These are phyloP conservation scores for Elsinoe batatas DNA, from an alignment of 2,329 filamentous ascomycete species.

Conservation along the genomic window DNA sequence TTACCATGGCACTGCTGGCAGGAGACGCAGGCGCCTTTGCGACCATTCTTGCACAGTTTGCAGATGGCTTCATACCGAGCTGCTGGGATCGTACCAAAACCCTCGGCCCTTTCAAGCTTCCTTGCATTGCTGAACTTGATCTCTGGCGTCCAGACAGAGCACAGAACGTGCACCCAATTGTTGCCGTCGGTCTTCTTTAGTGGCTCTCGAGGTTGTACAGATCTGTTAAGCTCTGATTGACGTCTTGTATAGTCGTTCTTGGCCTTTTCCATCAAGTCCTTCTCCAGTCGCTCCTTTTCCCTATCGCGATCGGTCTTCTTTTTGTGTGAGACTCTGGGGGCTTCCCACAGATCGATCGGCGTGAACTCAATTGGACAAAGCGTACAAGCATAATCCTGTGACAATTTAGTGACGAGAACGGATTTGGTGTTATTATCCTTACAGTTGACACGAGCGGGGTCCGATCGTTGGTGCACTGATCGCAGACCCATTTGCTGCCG, in stretches of 20 bases:
- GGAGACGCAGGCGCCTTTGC: slow-evolving; percentile 63
- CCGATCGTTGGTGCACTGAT: slow-evolving; percentile 91
- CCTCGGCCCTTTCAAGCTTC: slow-evolving; percentile 76
- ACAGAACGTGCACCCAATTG: slow-evolving; percentile 96
- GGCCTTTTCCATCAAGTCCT: slow-evolving; percentile 68
- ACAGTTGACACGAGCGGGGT: slow-evolving; percentile 86
- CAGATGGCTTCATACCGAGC: slow-evolving; percentile 67
- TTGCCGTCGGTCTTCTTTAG: slow-evolving; percentile 91
- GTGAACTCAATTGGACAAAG: slow-evolving; percentile 77
- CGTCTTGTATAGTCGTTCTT: slow-evolving; percentile 73
- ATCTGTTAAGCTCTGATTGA: slow-evolving; percentile 76
- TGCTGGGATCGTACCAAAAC: slow-evolving; percentile 71
- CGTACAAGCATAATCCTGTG: slow-evolving; percentile 78
- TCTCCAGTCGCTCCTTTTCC: slow-evolving; percentile 78
- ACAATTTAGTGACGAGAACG: slow-evolving; percentile 18
- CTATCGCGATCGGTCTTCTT: slow-evolving; percentile 91
- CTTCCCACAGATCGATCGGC: slow-evolving; percentile 73
- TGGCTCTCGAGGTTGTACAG: slow-evolving; percentile 74
- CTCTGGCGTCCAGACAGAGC: slow-evolving; percentile 84
- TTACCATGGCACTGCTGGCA: slow-evolving; percentile 64
- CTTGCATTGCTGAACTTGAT: slow-evolving; percentile 83
- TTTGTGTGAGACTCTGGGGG: slow-evolving; percentile 65
- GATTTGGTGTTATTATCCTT: slow-evolving; percentile 19
- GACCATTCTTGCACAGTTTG: slow-evolving; percentile 65
- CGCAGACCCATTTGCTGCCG: slow-evolving; percentile 76